Evolutionary conservation across 2,329 filamentous ascomycete species (phyloP).

Genomic region (Aureobasidium mangrovei): DNA sequence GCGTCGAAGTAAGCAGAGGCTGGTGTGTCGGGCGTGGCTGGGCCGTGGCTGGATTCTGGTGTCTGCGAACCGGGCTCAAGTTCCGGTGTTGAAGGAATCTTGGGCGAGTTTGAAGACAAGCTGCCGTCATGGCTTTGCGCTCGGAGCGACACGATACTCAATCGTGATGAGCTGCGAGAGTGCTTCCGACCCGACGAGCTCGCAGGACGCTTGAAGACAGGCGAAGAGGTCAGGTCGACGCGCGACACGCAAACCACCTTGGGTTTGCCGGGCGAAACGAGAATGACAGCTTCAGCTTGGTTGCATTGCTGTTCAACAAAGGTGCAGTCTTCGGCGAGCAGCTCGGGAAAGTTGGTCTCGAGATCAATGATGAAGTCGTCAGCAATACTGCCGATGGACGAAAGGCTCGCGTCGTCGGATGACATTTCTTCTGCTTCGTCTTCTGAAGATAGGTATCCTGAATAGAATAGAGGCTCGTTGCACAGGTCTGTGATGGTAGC

Average conservation of each 20-base stretch:
- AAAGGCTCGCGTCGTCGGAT: slow-evolving; percentile 19
- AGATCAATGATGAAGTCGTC: slow-evolving; percentile 6
- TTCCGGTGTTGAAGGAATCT: slow-evolving; percentile 4
- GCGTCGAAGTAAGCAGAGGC: slow-evolving; percentile 6
- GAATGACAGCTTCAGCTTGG: slow-evolving; percentile 22
- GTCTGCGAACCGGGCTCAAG: neutral
- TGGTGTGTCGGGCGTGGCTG: slow-evolving; percentile 3
- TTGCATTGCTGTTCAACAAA: slow-evolving; percentile 21
- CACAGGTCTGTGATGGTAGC: slow-evolving; percentile 14
- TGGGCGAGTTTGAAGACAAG: neutral
- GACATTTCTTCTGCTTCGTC: slow-evolving; percentile 18
- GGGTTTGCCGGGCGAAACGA: slow-evolving; percentile 23
- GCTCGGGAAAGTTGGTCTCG: slow-evolving; percentile 19
- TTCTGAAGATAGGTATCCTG: slow-evolving; percentile 21
- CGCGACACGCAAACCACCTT: slow-evolving; percentile 19
- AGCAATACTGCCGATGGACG: slow-evolving; percentile 14
- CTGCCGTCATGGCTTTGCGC: neutral
- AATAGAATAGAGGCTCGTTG: slow-evolving; percentile 18
- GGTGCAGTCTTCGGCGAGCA: slow-evolving; percentile 18
- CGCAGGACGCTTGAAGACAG: neutral
- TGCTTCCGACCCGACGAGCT: neutral
- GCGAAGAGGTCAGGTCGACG: neutral
- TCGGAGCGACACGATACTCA: slow-evolving; percentile 1
- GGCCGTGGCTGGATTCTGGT: slow-evolving; percentile 1
- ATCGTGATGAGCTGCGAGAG: neutral